A percentile compares a stretch with the other conserved stretches of the same genome.
Evolutionary conservation across 23 red algal species (phyloP).

Genomic region (Agarophyton chilense): DNA sequence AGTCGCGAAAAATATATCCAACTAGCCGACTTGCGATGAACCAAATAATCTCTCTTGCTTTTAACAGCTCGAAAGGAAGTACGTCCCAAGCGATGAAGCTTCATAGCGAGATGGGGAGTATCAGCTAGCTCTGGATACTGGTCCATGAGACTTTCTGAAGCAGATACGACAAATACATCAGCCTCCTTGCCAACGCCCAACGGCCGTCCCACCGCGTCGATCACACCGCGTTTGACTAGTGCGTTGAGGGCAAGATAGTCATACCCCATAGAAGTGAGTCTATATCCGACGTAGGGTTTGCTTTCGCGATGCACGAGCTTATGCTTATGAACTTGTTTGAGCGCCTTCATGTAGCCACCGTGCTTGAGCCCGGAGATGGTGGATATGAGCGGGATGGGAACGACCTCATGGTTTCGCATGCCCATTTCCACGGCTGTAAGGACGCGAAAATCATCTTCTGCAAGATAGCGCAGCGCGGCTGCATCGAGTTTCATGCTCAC

Average conservation of each 20-base stretch:
- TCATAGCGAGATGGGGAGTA: slow-evolving; percentile 72
- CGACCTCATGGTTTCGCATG: slow-evolving; percentile 98
- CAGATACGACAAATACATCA: slow-evolving; percentile 82
- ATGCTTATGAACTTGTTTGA: slow-evolving; percentile 78
- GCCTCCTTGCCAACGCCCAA: slow-evolving; percentile 98
- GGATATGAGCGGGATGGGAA: slow-evolving; percentile 81
- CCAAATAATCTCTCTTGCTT: slow-evolving; percentile 86
- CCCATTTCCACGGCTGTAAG: slow-evolving; percentile 97
- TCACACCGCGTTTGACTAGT: slow-evolving; percentile 73
- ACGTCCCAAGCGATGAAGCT: slow-evolving; percentile 94
- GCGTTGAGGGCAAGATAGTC: slow-evolving; percentile 94
- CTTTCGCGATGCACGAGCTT: slow-evolving; percentile 94
- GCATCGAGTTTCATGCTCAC: slow-evolving; percentile 91
- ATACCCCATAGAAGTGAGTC: slow-evolving; percentile 93
- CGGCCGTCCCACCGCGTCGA: slow-evolving; percentile 73
- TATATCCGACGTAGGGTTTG: slow-evolving; percentile 84
- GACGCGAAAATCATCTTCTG: slow-evolving; percentile 85
- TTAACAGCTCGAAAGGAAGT: slow-evolving; percentile 93
- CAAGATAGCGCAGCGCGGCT: slow-evolving; percentile 74
- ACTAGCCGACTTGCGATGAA: slow-evolving; percentile 75
- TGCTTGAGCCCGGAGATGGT: slow-evolving; percentile 71
- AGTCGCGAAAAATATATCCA: slow-evolving; percentile 97
- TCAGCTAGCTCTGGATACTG: slow-evolving; percentile 57
- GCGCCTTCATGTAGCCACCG: slow-evolving; percentile 57
- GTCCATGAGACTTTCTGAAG: slow-evolving; percentile 35